These are phyloP conservation scores for Trichosporon sp. DNA, from an alignment of 1,284 basidiomycete genomes.

Conservation along the genomic window DNA sequence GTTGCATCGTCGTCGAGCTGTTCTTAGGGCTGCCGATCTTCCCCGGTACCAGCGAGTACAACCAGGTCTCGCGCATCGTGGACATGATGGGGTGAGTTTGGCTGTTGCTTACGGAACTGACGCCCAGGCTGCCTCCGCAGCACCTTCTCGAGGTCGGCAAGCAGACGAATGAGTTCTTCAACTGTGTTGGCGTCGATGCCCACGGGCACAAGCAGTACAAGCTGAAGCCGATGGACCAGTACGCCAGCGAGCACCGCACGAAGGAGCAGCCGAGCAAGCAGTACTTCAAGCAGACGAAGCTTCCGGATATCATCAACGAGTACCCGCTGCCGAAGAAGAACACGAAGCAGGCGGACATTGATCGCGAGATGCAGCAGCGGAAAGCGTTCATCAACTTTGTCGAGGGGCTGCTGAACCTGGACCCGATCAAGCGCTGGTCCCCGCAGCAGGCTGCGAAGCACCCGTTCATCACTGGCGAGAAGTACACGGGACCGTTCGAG, in stretches of 20 bases:
- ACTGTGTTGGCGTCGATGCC: constrained; percentile 65
- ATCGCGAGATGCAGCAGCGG: constrained; percentile 92
- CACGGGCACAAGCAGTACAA: constrained; percentile 83
- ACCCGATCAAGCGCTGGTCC: constrained; percentile 93
- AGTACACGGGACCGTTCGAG: constrained; percentile 79
- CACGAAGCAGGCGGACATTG: constrained; percentile 77
- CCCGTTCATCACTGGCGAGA: constrained; percentile 97
- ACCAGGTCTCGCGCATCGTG: constrained; percentile 92
- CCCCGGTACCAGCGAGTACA: constrained; percentile 98
- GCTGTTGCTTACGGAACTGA: neutral
- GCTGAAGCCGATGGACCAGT: constrained; percentile 90
- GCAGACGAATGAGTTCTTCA: constrained; percentile 92
- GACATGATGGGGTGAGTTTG: constrained; percentile 95
- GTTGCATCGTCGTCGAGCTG: constrained; percentile 97
- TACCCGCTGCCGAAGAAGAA: constrained; percentile 80
- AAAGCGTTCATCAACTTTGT: constrained; percentile 97
- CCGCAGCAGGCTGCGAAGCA: constrained; percentile 93
- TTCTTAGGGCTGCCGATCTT: constrained; percentile 95
- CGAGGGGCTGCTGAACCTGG: constrained; percentile 85
- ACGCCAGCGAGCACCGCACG: constrained; percentile 87
- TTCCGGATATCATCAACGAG: constrained; percentile 93
- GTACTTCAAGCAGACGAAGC: constrained; percentile 91
- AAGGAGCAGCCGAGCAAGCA: constrained; percentile 97
- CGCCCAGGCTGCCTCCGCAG: constrained; percentile 68
- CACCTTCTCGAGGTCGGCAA: constrained; percentile 96